Evolutionary conservation across 352 stramenopile genomes (phyloP).

Genomic region (Pseudoperonospora humuli): DNA sequence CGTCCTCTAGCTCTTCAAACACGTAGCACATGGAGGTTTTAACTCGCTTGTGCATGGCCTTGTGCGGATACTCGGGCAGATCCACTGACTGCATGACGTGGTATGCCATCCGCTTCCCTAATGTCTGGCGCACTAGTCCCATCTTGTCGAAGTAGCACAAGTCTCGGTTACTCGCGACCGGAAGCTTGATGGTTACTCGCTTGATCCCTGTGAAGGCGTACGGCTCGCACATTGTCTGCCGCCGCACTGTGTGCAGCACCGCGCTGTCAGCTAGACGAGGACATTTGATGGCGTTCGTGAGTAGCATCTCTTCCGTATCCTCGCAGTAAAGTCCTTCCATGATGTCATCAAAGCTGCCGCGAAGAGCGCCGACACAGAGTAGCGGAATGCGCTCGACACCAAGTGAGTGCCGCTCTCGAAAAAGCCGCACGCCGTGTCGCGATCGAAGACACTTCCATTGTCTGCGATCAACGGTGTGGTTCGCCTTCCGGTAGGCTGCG

Average conservation of each 20-base stretch:
- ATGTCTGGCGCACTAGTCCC: conserved; percentile 25
- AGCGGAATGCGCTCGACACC: conserved; percentile 10
- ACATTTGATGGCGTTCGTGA: conserved; percentile 32
- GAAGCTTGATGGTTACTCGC: conserved; percentile 26
- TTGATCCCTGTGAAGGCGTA: conserved; percentile 41
- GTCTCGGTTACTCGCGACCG: conserved; percentile 32
- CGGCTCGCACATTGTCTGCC: conserved; percentile 21
- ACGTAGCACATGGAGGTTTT: conserved; percentile 30
- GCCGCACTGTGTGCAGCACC: conserved; percentile 30
- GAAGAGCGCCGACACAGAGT: conserved; percentile 24
- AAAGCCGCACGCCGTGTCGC: conserved; percentile 24
- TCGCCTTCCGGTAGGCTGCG: conserved; percentile 18
- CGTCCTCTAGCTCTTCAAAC: conserved; percentile 28
- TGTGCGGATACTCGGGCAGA: conserved; percentile 21
- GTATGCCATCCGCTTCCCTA: conserved; percentile 32
- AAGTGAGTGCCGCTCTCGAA: conserved; percentile 18
- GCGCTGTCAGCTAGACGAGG: conserved; percentile 25
- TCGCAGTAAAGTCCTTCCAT: conserved; percentile 35
- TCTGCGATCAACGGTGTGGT: conserved; percentile 17
- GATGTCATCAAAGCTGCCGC: conserved; percentile 36
- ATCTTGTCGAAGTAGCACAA: conserved; percentile 46
- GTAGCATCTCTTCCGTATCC: conserved; percentile 36
- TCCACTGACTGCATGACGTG: conserved; percentile 39
- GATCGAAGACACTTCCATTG: conserved; percentile 36
- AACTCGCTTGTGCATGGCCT: conserved; percentile 20